Evolutionary conservation across 2,329 filamentous ascomycete genomes (phyloP).

Genomic region (Phaeoacremonium minimum): DNA sequence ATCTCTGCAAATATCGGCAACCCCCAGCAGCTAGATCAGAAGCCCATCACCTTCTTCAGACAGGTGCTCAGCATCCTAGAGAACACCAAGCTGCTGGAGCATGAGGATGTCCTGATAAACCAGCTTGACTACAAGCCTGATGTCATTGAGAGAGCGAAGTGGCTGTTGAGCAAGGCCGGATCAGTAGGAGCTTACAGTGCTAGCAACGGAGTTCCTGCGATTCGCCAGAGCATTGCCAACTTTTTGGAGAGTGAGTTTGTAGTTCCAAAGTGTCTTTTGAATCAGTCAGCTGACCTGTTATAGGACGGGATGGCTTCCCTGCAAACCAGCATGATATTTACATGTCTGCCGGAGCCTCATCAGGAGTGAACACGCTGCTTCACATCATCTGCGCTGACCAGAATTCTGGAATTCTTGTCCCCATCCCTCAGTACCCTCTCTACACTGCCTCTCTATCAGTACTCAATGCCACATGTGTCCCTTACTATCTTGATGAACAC

Average conservation of each 20-base stretch:
- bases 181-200: constrained; percentile 96
- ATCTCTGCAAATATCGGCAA: constrained; percentile 99
- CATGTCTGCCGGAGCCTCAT: constrained; percentile 86
- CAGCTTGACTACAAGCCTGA: constrained; percentile 84
- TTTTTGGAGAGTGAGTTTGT: constrained; percentile 78
- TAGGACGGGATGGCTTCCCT: constrained; percentile 82
- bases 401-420: constrained; percentile 80
- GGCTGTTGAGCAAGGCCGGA: constrained; percentile 75
- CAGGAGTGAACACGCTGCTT: constrained; percentile 90
- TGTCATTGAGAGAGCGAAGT: constrained; percentile 78
- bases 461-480: constrained; percentile 80
- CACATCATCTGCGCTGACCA: constrained; percentile 79
- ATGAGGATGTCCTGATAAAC: constrained; percentile 73
- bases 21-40: constrained; percentile 97
- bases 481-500: constrained; percentile 88
- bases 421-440: constrained; percentile 95
- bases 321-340: constrained; percentile 80
- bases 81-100: constrained; percentile 79
- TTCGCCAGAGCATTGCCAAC: constrained; percentile 83
- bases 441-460: constrained; percentile 91
- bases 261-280: no score
- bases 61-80: constrained; percentile 92
- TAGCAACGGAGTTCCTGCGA: constrained; percentile 80
- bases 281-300: constrained; percentile 13
- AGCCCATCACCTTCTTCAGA: constrained; percentile 98